Evolutionary conservation across 176 grass and related monocot species (phyloP), one percentile per base, ranked within the genome.

Genomic region (Aegilops umbellulata): DNA sequence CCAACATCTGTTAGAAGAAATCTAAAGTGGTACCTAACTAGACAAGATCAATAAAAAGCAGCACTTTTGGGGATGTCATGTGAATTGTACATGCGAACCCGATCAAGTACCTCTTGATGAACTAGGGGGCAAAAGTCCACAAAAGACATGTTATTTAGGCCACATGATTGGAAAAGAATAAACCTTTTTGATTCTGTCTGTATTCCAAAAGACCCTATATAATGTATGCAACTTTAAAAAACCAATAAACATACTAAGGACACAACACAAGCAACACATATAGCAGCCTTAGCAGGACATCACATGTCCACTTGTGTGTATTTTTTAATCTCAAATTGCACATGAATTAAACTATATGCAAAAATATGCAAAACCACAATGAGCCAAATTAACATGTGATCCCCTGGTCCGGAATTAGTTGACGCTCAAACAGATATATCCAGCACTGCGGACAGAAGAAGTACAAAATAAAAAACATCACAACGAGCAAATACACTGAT

Each of bases 111-210:
- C 15, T 76, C 14, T 49, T 32, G 8, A 30, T 46, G 24, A 9
- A 44, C n/a, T n/a, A 51, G 47, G 15, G 15, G 14, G 4, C 75
- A 29, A 67, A 42, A 47, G 8, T 22, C 14, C 10, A 57, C 4
- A 15, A 26, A 35, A 49, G 62, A 25, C 26, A 47, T 60, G 7
- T 31, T 25, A 12, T 49, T 27, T 31, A 8, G 42, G 58, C 17
- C 72, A 82, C 88, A 65, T 86, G 78, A 57, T 36, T 78, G 13
- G 11, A 78, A 82, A 76, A 69, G 38, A 90, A 90, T 78, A 78
- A 82, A 42, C 53, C 63, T 10, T 32, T 67, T 16, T 35, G 63
- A 78, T 86, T 23, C 36, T 68, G 36, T 76, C 12, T 23, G 0
- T 23, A 15, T 58, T 8, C 10, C 61, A 6, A 12, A 76, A 26